These are phyloP conservation scores for Gnetum montanum DNA, from an alignment of 75 land plant genomes.

Conservation along the genomic window DNA sequence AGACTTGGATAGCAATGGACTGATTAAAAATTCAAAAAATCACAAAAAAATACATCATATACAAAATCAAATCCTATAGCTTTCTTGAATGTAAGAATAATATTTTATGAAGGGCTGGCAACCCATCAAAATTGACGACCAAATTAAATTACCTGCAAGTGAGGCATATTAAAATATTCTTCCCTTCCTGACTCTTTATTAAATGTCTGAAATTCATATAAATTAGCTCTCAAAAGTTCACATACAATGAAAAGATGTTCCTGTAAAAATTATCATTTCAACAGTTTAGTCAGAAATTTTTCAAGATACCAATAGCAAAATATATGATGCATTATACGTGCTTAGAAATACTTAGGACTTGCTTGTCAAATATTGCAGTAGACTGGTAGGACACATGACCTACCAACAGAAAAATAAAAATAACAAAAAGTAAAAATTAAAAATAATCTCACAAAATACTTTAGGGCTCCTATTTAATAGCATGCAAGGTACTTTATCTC, in stretches of 20 bases:
- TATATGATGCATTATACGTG: no score
- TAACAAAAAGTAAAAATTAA: no score
- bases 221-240: constrained; percentile 88
- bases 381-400: no score
- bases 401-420: no score
- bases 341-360: no score
- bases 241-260: constrained; percentile 98
- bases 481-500: no score
- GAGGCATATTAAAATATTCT: constrained; percentile 44
- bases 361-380: no score
- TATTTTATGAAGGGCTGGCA: background rate
- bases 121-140: background rate
- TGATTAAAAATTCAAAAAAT: constrained; percentile 23
- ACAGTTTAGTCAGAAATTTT: background rate
- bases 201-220: constrained; percentile 95
- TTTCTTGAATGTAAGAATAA: background rate
- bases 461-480: no score
- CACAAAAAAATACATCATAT: background rate
- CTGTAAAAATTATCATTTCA: constrained; percentile 28
- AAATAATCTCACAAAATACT: no score
- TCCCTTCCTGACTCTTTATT: constrained; percentile 44
- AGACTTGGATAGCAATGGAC: constrained; percentile 78
- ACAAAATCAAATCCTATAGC: background rate
- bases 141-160: constrained; percentile 24
- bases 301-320: no score